Conservation (phyloP, 2,329 filamentous ascomycete species). For the Dactylellina sp. region DNA sequence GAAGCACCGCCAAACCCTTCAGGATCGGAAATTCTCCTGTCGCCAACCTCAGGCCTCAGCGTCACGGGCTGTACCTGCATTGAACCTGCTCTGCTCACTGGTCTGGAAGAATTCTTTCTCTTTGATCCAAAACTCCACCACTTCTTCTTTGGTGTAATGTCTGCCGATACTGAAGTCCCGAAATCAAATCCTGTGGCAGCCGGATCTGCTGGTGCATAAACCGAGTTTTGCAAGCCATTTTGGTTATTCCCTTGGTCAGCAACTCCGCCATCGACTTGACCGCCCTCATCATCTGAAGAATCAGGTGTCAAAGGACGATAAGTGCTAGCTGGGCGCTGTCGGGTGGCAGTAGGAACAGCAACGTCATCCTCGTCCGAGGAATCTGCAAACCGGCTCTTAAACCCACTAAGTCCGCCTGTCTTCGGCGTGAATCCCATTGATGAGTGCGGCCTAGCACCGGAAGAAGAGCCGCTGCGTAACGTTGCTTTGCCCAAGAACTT, state of each 20-base stretch:
- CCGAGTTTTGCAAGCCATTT: constrained; percentile 16
- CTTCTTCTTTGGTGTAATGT: constrained; percentile 49
- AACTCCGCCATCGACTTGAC: background rate
- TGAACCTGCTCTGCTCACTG: constrained; percentile 36
- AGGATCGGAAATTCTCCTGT: constrained; percentile 35
- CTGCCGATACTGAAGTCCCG: constrained; percentile 29
- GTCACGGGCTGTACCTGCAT: constrained; percentile 22
- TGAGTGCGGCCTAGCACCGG: constrained; percentile 17
- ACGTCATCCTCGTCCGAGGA: constrained; percentile 44
- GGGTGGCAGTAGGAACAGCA: background rate
- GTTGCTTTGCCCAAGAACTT: constrained; percentile 48
- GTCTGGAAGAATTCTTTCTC: constrained; percentile 16
- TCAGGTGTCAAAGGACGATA: constrained; percentile 47
- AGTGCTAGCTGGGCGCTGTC: background rate
- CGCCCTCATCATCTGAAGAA: constrained; percentile 40
- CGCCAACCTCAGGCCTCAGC: constrained; percentile 4
- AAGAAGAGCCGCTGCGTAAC: constrained; percentile 18
- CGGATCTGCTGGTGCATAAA: constrained; percentile 28
- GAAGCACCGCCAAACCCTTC: constrained; percentile 1
- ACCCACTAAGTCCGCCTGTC: constrained; percentile 17
- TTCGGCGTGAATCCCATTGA: constrained; percentile 26
- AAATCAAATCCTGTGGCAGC: constrained; percentile 29
- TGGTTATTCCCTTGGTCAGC: background rate
- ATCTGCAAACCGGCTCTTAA: constrained; percentile 48
- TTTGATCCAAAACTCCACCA: constrained; percentile 54